Conservation (phyloP, 1,139 yeast species). For the Debaryomyces singareniensis region DNA sequence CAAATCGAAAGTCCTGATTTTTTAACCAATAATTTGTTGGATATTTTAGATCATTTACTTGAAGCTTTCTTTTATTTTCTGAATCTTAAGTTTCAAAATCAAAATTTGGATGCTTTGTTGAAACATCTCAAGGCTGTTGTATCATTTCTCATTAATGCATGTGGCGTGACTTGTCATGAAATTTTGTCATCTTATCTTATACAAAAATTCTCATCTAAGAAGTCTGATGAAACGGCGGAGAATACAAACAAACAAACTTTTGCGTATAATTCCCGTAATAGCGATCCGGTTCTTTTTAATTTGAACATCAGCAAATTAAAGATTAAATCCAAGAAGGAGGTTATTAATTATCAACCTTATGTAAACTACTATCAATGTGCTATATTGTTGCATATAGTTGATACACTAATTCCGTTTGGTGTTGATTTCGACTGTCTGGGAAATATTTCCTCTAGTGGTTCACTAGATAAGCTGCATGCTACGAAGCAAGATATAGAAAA, state of each 20-base stretch:
- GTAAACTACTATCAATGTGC: constrained; percentile 31
- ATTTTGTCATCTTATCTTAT: constrained; percentile 27
- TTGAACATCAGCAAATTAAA: constrained; percentile 21
- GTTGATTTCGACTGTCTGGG: constrained; percentile 24
- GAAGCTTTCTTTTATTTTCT: constrained; percentile 23
- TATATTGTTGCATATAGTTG: constrained; percentile 25
- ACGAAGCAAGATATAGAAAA: constrained; percentile 5
- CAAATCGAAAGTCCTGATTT: constrained; percentile 37
- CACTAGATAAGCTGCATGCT: constrained; percentile 4
- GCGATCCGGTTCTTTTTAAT: constrained; percentile 23
- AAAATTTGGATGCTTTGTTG: constrained; percentile 23
- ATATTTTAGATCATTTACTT: constrained; percentile 26
- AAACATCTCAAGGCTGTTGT: neutral
- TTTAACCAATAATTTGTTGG: constrained; percentile 21
- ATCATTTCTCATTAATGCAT: constrained; percentile 29
- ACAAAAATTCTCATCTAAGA: constrained; percentile 18
- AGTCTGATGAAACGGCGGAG: neutral
- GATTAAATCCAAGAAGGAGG: constrained; percentile 12
- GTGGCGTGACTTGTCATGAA: constrained; percentile 36
- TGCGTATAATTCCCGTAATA: constrained; percentile 7
- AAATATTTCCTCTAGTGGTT: constrained; percentile 5
- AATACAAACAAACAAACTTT: constrained; percentile 3
- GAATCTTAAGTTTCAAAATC: constrained; percentile 17
- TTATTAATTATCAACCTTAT: constrained; percentile 18
- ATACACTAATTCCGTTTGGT: constrained; percentile 32